Evolutionary conservation across 352 stramenopile genomes (phyloP), one percentile per base, ranked within the genome.

Genomic region (Pythium apleroticum): DNA sequence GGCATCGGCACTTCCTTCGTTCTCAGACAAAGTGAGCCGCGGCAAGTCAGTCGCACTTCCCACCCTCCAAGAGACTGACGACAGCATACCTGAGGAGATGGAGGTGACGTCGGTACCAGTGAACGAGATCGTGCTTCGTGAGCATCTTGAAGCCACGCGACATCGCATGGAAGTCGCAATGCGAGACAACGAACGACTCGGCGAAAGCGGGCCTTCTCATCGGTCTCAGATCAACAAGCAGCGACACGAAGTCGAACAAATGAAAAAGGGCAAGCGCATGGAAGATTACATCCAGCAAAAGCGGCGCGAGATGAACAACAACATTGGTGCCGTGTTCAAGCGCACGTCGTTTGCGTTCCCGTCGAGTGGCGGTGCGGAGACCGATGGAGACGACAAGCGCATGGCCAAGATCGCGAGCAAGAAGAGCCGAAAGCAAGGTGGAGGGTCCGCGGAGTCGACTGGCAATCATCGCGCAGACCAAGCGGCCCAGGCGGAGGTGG

Each of bases 231-330:
- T 87, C 19, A 54, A 84, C n/a, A 68, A 67, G 28, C 24, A 76
- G 27, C 69, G 72, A 0, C 59, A 77, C 15, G 57, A 74, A 39
- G 69, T 76, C 3, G 60, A 73, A 3, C 59, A 78, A 19, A 49
- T 80, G 14, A 78, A 89, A 35, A 85, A 89, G 53, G 68, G 73
- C 28, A 75, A 77, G 20, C 79, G 80, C 12, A 88, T 89, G 80
- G 76, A 90, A 27, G 68, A 86, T 24, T 91, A 91, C 43, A 50
- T 91, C 46, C 76, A 88, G 37, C 83, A 91, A 58, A 91, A 91
- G 63, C 75, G 75, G 1, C 77, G 83, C 39, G 79, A 89, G 41
- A 68, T 88, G 43, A 87, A 81, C 31, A 80, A 72, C 11, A 89
- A 86, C 43, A 90, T 90, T 25, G 83, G 80, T 10, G 81, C 84